phyloP scores from a whole-genome alignment of 1,284 basidiomycete genomes.

The Omphalotus olearius region DNA sequence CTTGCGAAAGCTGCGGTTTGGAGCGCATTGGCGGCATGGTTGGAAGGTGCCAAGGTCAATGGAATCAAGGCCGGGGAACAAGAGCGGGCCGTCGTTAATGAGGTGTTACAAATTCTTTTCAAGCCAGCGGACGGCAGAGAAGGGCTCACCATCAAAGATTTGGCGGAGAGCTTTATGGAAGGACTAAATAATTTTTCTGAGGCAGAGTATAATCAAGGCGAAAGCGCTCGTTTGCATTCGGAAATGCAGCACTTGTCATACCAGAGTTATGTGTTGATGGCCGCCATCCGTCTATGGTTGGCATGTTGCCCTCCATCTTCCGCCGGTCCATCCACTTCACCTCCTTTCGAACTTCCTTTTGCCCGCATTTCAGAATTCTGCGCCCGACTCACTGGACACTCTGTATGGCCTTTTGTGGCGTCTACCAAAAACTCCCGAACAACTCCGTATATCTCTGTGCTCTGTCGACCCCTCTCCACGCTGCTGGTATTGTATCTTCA shows the following conservation, averaged over 20 bases:
- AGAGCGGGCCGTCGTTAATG: slow-evolving; percentile 44
- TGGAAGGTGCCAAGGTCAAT: slow-evolving; percentile 75
- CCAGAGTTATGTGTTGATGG: slow-evolving; percentile 35
- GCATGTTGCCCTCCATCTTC: slow-evolving; percentile 46
- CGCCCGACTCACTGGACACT: slow-evolving; percentile 43
- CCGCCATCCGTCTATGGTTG: slow-evolving; percentile 59
- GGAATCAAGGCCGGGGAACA: slow-evolving; percentile 58
- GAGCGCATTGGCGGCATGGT: slow-evolving; percentile 59
- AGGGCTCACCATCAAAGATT: too few species aligned
- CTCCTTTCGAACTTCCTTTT: slow-evolving; percentile 57
- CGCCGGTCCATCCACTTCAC: slow-evolving; percentile 29
- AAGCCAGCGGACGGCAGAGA: background rate
- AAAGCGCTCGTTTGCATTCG: too few species aligned
- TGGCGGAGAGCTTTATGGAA: background rate
- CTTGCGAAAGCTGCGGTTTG: slow-evolving; percentile 45
- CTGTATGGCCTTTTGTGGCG: slow-evolving; percentile 37
- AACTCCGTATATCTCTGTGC: slow-evolving; percentile 28
- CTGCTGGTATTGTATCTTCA: slow-evolving; percentile 52
- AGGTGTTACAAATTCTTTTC: slow-evolving; percentile 16
- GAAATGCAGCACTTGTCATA: slow-evolving; percentile 25
- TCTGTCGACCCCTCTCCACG: slow-evolving; percentile 47
- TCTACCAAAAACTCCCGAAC: slow-evolving; percentile 8
- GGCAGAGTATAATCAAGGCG: slow-evolving; percentile 6
- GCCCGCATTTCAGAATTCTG: slow-evolving; percentile 46
- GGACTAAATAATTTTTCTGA: background rate